phyloP scores from a whole-genome alignment of 495 filamentous ascomycete genomes.

The Hypoxylon fragiforme region DNA sequence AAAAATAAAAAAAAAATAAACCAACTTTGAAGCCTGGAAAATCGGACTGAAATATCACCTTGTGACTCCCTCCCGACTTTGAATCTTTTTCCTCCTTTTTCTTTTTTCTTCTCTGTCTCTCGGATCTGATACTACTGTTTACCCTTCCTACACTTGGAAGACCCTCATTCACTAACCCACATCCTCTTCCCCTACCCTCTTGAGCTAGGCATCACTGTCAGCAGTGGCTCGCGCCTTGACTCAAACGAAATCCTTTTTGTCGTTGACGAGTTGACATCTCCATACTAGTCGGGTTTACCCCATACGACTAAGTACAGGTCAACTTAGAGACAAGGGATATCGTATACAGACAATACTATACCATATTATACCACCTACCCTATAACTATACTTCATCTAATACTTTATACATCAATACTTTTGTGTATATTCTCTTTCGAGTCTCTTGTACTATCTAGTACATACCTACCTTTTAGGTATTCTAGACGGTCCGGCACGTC shows the following conservation, averaged over 20 bases:
- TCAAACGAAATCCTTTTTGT: background rate
- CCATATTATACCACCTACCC: too few species aligned
- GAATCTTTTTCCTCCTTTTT: constrained; percentile 32
- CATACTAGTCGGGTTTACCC: background rate
- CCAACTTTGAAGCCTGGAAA: constrained; percentile 5
- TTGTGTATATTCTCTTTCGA: too few species aligned
- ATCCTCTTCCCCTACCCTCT: background rate
- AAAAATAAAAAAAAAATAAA: too few species aligned
- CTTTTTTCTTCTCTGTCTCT: constrained; percentile 35
- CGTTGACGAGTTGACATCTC: background rate
- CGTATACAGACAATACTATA: too few species aligned
- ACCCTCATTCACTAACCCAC: constrained; percentile 23
- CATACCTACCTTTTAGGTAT: too few species aligned
- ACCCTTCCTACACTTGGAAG: constrained; percentile 16
- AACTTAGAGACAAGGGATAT: background rate
- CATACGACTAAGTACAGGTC: background rate
- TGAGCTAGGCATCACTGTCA: constrained; percentile 29
- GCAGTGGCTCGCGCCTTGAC: constrained; percentile 20
- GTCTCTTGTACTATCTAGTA: too few species aligned
- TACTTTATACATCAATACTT: too few species aligned
- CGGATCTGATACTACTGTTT: constrained; percentile 13
- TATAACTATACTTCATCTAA: too few species aligned
- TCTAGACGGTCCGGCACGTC: background rate
- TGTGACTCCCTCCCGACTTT: constrained; percentile 51
- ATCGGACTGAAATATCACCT: constrained; percentile 52